Evolutionary conservation across 352 stramenopile genomes (phyloP), one percentile per base, ranked within the genome.

Genomic region (Elongisporangium prolatum): DNA sequence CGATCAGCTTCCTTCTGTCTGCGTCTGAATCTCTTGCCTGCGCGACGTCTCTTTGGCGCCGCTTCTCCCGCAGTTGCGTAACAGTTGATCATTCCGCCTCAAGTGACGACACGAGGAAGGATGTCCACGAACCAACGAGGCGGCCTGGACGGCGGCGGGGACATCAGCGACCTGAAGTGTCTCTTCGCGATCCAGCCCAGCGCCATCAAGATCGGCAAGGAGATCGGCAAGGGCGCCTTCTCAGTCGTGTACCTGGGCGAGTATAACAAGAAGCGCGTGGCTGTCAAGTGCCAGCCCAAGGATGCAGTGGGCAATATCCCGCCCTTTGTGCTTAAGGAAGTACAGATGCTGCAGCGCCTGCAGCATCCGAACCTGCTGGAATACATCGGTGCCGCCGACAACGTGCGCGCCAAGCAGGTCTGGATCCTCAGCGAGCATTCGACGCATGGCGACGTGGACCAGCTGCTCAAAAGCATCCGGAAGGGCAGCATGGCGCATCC

Each of bases 141-240:
- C 37, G 61, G 64, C 25, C 65, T 75, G 59, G 61, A 75, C 54
- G 61, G 67, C 17, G 70, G 74, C 50, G 25, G 65, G 47, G 64
- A 58, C 47, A 52, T 65, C 57, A 34, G 54, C 13, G 51, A 55
- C 37, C 6, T 60, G 56, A 59, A 67, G 24, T 59, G 61, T 37
- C 69, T 89, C 13, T 88, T 90, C 55, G 59, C 69, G 21, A 77
- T 92, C 56, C 76, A 89, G 47, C 60, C 83, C 14, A 50, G 63
- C 13, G 67, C 74, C 48, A 74, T 92, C 44, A 88, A 87, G 63
- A 89, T 93, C 47, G 79, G 81, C 48, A 79, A 81, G 37, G 84
- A 93, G 69, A 89, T 95, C 54, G 86, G 86, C 63, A 91, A 92
- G 61, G 86, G 86, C 55, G 84, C 86, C 6, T 95, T 95, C 69